Percentiles rank a stretch among this genome's conserved stretches.
phyloP scores from a whole-genome alignment of 257 asterid genomes.

The Solanum chmielewskii region DNA sequence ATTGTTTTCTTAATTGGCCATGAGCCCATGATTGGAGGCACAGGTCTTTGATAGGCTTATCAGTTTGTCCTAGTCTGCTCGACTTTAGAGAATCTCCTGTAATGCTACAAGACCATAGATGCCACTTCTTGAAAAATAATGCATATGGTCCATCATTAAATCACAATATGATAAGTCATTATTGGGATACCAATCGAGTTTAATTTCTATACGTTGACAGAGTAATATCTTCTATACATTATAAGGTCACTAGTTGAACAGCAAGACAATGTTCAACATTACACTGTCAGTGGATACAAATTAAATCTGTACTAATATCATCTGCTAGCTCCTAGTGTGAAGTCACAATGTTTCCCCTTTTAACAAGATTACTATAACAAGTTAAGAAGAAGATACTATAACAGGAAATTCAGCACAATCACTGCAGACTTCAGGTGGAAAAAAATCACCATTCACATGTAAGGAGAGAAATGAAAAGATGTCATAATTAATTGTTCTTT shows the following conservation, averaged over 20 bases:
- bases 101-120: neutral
- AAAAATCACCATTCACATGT: neutral
- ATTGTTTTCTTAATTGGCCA: neutral
- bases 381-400: neutral
- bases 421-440: neutral
- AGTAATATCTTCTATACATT: neutral
- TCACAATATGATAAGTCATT: neutral
- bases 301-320: neutral
- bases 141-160: neutral
- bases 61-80: neutral
- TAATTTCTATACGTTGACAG: neutral
- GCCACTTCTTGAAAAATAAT: neutral
- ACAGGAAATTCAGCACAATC: neutral
- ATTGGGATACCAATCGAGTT: neutral
- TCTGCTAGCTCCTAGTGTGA: neutral
- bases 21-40: neutral
- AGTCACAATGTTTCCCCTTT: neutral
- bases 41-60: neutral
- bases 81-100: neutral
- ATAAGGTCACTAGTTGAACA: neutral
- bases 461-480: neutral
- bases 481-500: neutral
- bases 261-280: neutral
- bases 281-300: neutral
- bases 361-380: neutral